Percentiles rank a stretch among this genome's conserved stretches.
Conservation (phyloP, 2,329 filamentous ascomycete species). For the Pyricularia pennisetigena region DNA sequence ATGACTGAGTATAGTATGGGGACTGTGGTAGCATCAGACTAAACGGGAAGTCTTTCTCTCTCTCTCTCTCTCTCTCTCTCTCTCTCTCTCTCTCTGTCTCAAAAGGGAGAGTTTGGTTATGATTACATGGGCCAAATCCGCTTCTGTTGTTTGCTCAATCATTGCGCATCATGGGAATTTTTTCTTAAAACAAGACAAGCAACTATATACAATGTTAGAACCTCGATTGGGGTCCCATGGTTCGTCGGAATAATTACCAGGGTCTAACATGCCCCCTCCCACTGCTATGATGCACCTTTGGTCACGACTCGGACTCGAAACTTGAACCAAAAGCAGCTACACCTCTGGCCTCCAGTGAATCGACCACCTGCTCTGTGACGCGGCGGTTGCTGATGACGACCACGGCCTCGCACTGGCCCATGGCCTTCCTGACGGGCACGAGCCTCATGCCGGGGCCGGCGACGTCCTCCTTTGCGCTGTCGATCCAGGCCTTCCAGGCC, state of each 20-base stretch:
- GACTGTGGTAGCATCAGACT: not conserved
- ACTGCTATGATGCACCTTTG: no score
- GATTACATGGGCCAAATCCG: not conserved
- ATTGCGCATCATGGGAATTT: not conserved
- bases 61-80: no score
- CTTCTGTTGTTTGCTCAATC: not conserved
- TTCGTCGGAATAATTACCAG: not conserved
- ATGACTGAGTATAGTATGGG: constrained; percentile 11
- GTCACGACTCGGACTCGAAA: constrained; percentile 10
- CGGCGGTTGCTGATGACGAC: constrained; percentile 23
- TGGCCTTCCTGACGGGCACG: not conserved
- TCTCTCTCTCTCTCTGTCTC: no score
- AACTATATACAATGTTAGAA: not conserved
- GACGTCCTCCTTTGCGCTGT: not conserved
- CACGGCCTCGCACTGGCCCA: constrained; percentile 13
- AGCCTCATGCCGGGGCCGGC: not conserved
- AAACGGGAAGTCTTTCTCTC: not conserved
- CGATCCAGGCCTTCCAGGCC: constrained; percentile 8
- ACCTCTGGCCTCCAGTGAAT: constrained; percentile 19
- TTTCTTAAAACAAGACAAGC: not conserved
- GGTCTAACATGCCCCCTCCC: no score
- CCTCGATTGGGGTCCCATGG: not conserved
- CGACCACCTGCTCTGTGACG: constrained; percentile 21
- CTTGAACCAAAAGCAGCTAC: constrained; percentile 24
- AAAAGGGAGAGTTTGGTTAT: no score